A percentile compares a stretch with the other conserved stretches of the same genome.
These are phyloP conservation scores for Diutina mesorugosa DNA, from an alignment of 1,139 yeast species.

Conservation along the genomic window DNA sequence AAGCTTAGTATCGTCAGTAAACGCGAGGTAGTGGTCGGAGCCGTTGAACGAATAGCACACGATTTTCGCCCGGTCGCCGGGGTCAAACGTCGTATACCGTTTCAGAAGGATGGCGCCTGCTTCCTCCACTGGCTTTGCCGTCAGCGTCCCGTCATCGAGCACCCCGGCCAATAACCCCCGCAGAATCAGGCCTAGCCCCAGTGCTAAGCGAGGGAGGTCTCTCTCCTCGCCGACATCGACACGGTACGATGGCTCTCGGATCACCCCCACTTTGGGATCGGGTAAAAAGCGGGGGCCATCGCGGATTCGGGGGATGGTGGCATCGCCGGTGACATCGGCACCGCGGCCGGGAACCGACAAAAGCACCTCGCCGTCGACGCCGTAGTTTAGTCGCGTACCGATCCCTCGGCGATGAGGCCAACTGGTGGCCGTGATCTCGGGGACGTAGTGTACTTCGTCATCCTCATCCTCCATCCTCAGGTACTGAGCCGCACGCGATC, in stretches of 20 bases:
- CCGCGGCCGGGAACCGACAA: background rate
- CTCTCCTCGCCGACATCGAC: background rate
- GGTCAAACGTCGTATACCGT: background rate
- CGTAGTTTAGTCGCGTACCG: slow-evolving; percentile 1
- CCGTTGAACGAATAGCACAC: background rate
- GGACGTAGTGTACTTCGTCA: background rate
- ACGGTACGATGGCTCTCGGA: background rate
- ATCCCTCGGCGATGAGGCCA: slow-evolving; percentile 1
- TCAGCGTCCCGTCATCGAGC: background rate
- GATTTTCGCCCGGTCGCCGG: background rate
- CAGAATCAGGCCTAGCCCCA: background rate
- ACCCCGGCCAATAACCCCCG: background rate
- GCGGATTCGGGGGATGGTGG: background rate
- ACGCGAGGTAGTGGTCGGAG: background rate
- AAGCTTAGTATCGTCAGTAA: background rate
- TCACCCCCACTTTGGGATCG: background rate
- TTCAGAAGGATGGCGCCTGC: too few species aligned
- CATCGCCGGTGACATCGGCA: background rate
- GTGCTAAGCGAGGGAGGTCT: background rate
- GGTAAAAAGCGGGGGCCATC: background rate
- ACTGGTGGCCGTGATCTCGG: background rate
- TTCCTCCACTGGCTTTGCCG: background rate
- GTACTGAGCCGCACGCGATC: background rate
- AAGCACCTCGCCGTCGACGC: background rate
- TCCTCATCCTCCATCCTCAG: background rate